A percentile compares a stretch with the other conserved stretches of the same genome.
phyloP scores from a whole-genome alignment of 495 filamentous ascomycete species.

The Aspergillus haitiensis region DNA sequence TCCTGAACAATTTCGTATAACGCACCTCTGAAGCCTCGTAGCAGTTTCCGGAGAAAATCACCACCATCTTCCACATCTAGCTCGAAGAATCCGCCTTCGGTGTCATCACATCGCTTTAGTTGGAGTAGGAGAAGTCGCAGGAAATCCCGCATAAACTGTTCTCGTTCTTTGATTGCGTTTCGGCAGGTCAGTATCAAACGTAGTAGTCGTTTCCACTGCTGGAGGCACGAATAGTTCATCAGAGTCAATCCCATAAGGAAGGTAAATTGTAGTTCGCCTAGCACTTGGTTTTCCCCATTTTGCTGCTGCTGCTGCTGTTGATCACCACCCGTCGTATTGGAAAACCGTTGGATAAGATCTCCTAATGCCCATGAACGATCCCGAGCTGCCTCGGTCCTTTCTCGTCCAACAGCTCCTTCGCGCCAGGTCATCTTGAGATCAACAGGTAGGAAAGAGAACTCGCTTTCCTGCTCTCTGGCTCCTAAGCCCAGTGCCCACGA shows the following conservation, averaged over 20 bases:
- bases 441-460: slow-evolving; percentile 48
- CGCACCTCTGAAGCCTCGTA: slow-evolving; percentile 52
- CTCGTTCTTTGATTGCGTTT: slow-evolving; percentile 53
- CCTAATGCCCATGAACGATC: slow-evolving; percentile 71
- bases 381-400: slow-evolving; percentile 67
- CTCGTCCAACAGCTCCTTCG: slow-evolving; percentile 65
- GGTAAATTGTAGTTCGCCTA: slow-evolving; percentile 86
- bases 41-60: slow-evolving; percentile 52
- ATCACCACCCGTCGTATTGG: slow-evolving; percentile 21
- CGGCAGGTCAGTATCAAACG: slow-evolving; percentile 69
- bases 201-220: slow-evolving; percentile 83
- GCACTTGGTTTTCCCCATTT: slow-evolving; percentile 48
- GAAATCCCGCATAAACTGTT: slow-evolving; percentile 59
- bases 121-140: slow-evolving; percentile 67
- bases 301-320: slow-evolving; percentile 27
- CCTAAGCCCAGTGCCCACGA: neutral
- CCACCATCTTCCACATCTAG: slow-evolving; percentile 55
- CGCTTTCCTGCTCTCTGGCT: slow-evolving; percentile 36
- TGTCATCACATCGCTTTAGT: slow-evolving; percentile 66
- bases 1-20: slow-evolving; percentile 45
- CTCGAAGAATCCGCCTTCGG: slow-evolving; percentile 60
- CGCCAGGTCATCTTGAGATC: slow-evolving; percentile 66
- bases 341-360: slow-evolving; percentile 46
- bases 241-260: slow-evolving; percentile 80
- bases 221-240: slow-evolving; percentile 80